phyloP scores from a whole-genome alignment of 2,329 filamentous ascomycete genomes.

The Monilinia fructigena region DNA sequence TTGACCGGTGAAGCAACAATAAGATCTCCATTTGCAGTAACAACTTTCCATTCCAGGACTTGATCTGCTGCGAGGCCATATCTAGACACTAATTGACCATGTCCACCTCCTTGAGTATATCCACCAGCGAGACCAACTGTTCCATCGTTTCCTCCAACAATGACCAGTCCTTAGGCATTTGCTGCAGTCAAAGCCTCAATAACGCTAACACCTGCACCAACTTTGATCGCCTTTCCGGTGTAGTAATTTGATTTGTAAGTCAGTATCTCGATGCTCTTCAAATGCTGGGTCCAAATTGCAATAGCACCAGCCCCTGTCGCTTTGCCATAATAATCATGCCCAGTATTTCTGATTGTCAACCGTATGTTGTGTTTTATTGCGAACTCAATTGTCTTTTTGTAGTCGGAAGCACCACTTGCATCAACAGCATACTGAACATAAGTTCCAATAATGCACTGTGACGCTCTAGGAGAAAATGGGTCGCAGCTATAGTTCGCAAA shows the following conservation, averaged over 20 bases:
- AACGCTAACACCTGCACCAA: slow-evolving; percentile 39
- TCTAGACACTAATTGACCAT: slow-evolving; percentile 51
- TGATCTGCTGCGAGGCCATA: slow-evolving; percentile 61
- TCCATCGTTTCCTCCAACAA: slow-evolving; percentile 52
- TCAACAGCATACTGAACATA: slow-evolving; percentile 41
- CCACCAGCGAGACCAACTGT: slow-evolving; percentile 45
- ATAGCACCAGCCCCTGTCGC: slow-evolving; percentile 7
- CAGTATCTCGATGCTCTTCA: background rate
- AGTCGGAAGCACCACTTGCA: slow-evolving; percentile 31
- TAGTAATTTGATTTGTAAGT: background rate
- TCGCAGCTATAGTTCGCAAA: slow-evolving; percentile 41
- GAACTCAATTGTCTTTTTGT: slow-evolving; percentile 43
- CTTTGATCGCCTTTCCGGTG: slow-evolving; percentile 7
- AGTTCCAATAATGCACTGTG: slow-evolving; percentile 43
- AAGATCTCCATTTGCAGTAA: slow-evolving; percentile 51
- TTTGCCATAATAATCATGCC: slow-evolving; percentile 48
- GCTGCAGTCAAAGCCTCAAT: slow-evolving; percentile 45
- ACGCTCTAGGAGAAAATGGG: slow-evolving; percentile 38
- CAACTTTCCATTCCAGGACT: slow-evolving; percentile 54
- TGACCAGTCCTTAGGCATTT: slow-evolving; percentile 45
- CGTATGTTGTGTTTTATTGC: slow-evolving; percentile 43
- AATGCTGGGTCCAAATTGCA: slow-evolving; percentile 8
- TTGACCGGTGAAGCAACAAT: slow-evolving; percentile 51
- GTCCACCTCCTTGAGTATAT: slow-evolving; percentile 60
- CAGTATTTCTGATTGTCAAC: slow-evolving; percentile 54